Evolutionary conservation across 2,329 filamentous ascomycete species (phyloP), one percentile per base, ranked within the genome.

Genomic region (Tympanopsis confertula): DNA sequence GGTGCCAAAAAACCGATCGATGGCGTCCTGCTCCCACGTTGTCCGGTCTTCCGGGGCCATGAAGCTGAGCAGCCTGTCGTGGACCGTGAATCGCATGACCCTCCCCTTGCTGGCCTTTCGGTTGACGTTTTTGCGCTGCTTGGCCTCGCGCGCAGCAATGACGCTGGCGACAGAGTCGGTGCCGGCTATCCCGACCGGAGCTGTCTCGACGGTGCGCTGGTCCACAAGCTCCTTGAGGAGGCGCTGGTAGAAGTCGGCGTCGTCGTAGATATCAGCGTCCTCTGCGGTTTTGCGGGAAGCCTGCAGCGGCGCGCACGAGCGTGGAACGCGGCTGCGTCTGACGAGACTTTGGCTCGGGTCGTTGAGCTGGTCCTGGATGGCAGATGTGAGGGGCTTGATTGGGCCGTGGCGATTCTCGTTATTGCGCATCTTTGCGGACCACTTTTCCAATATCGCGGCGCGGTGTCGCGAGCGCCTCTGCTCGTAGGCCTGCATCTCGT

Each of bases 21-120:
- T 76, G 39, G 88, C 86, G 42, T 75, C 71, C 47, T 82, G 77
- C 44, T 85, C 84, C 91, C 91, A 96, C 13, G 58, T 61, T 3
- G 82, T 70, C 38, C 85, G 69, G 54, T 94, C 84, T 56, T 94
- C 86, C 0, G 87, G 80, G 10, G 88, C 88, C 87, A 95, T 95
- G 54, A 96, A 96, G 58, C 95, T 95, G 63, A 94, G 86, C 52
- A 98, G 60, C 66, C 96, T 96, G 64, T 96, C 89, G 54, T 96
- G 88, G 35, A 95, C 86, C 13, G 85, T 93, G 60, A 89, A 98
- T 28, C 86, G 73, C 71, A 98, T 74, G 65, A 95, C 95, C 36
- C 91, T 69, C 4, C 91, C 91, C 61, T 96, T 96, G 56, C 86
- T 94, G 1, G 91, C 91, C 56, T 88, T 91, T 14, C 87, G 88